Percentiles rank a stretch among this genome's conserved stretches.
Evolutionary conservation across 371 early-diverging fungal species (phyloP).

Genomic region (Circinella umbellata): DNA sequence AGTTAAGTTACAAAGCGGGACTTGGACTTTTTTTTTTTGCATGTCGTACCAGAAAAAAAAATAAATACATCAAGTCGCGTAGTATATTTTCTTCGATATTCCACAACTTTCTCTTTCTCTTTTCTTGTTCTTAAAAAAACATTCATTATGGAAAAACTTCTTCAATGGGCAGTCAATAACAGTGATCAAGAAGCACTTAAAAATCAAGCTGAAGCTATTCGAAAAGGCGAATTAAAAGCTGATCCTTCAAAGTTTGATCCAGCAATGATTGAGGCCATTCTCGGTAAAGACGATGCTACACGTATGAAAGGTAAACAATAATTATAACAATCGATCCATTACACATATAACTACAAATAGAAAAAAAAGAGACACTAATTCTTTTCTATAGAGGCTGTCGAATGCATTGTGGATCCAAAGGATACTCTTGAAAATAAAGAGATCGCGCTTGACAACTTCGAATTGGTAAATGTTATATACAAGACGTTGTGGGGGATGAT

Average conservation of each 20-base stretch:
- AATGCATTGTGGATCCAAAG: constrained; percentile 59
- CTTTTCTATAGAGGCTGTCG: constrained; percentile 64
- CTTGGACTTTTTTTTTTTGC: no score
- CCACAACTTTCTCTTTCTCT: no score
- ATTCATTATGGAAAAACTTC: constrained; percentile 70
- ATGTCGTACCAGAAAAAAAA: no score
- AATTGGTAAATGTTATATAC: constrained; percentile 61
- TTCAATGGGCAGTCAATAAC: constrained; percentile 90
- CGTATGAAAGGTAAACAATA: constrained; percentile 71
- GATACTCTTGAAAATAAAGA: constrained; percentile 72
- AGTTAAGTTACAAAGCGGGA: no score
- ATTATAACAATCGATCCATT: neutral
- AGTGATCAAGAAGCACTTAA: constrained; percentile 63
- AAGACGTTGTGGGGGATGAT: neutral
- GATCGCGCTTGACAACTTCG: constrained; percentile 90
- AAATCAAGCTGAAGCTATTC: constrained; percentile 70
- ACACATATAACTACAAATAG: no score
- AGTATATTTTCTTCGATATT: no score
- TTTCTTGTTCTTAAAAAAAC: neutral
- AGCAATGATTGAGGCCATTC: constrained; percentile 85
- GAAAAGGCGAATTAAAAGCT: constrained; percentile 36
- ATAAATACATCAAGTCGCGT: no score
- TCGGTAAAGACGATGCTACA: constrained; percentile 90
- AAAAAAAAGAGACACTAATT: no score
- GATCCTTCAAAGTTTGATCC: constrained; percentile 68